A percentile compares a stretch with the other conserved stretches of the same genome.
Conservation (phyloP, 768 basidiomycete species). For the Paxillus ammoniavirescens region DNA sequence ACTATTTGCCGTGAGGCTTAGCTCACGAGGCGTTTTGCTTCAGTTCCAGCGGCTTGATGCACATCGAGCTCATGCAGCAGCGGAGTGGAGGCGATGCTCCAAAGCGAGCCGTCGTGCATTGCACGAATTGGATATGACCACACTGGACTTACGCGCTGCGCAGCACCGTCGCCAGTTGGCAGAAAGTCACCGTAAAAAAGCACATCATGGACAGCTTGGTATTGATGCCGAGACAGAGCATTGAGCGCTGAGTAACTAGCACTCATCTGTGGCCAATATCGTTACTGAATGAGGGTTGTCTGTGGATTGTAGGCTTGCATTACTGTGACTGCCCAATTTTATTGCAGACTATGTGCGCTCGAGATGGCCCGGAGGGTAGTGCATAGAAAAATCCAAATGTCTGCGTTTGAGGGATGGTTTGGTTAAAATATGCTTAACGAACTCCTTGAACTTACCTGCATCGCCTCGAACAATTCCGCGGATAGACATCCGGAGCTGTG, state of each 20-base stretch:
- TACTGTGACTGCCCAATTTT: slow-evolving; percentile 49
- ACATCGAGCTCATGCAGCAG: slow-evolving; percentile 39
- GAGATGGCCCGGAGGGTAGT: slow-evolving; percentile 61
- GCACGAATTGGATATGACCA: slow-evolving; percentile 60
- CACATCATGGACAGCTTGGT: slow-evolving; percentile 59
- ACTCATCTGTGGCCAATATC: background rate
- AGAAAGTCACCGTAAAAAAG: slow-evolving; percentile 58
- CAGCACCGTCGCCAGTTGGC: slow-evolving; percentile 58
- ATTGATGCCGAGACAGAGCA: slow-evolving; percentile 42
- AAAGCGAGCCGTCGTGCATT: slow-evolving; percentile 48
- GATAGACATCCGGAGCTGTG: slow-evolving; percentile 63
- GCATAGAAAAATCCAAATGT: slow-evolving; percentile 68
- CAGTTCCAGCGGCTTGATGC: slow-evolving; percentile 35
- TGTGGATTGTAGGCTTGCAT: slow-evolving; percentile 17
- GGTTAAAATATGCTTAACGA: slow-evolving; percentile 4
- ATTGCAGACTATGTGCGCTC: slow-evolving; percentile 68
- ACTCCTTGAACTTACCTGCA: slow-evolving; percentile 52
- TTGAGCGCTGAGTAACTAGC: slow-evolving; percentile 3
- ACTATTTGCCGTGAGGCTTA: background rate
- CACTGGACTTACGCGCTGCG: slow-evolving; percentile 57
- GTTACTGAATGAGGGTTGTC: slow-evolving; percentile 20
- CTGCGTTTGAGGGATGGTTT: slow-evolving; percentile 32
- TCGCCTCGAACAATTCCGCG: slow-evolving; percentile 61
- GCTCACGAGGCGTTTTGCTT: background rate
- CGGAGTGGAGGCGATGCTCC: slow-evolving; percentile 38